Evolutionary conservation across 176 grass and related monocot species (phyloP).

Genomic region (Rhynchospora tenuis): DNA sequence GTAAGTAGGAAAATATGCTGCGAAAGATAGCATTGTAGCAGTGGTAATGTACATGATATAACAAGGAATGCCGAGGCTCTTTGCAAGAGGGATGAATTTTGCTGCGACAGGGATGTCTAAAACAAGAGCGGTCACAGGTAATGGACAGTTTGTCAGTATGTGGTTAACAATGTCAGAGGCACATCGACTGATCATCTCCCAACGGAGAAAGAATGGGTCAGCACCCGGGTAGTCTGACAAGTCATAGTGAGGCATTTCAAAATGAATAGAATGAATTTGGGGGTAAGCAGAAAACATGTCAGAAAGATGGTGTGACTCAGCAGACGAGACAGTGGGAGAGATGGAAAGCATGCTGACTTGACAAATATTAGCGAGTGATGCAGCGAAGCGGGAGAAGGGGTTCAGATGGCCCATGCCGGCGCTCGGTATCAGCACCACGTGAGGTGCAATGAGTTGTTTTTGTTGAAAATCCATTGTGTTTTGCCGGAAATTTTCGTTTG

Average conservation of each 20-base stretch:
- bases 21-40: slow-evolving; percentile 43
- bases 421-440: slow-evolving; percentile 45
- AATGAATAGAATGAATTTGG: slow-evolving; percentile 25
- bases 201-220: slow-evolving; percentile 50
- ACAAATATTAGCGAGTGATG: slow-evolving; percentile 31
- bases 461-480: not conserved
- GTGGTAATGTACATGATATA: slow-evolving; percentile 42
- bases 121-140: slow-evolving; percentile 27
- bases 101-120: slow-evolving; percentile 42
- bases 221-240: not conserved
- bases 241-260: slow-evolving; percentile 18
- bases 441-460: not conserved
- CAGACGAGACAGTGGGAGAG: slow-evolving; percentile 45
- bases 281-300: slow-evolving; percentile 31
- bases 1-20: slow-evolving; percentile 34
- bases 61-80: slow-evolving; percentile 19
- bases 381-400: slow-evolving; percentile 54
- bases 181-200: slow-evolving; percentile 40
- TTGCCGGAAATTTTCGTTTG: not conserved
- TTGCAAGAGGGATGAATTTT: slow-evolving; percentile 29
- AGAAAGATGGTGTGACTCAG: slow-evolving; percentile 34
- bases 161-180: slow-evolving; percentile 22
- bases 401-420: slow-evolving; percentile 69
- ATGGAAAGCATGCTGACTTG: slow-evolving; percentile 37
- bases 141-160: slow-evolving; percentile 11